Evolutionary conservation across 2,329 filamentous ascomycete genomes (phyloP), one percentile per base, ranked within the genome.

Genomic region (Atkinsonella hypoxylon): DNA sequence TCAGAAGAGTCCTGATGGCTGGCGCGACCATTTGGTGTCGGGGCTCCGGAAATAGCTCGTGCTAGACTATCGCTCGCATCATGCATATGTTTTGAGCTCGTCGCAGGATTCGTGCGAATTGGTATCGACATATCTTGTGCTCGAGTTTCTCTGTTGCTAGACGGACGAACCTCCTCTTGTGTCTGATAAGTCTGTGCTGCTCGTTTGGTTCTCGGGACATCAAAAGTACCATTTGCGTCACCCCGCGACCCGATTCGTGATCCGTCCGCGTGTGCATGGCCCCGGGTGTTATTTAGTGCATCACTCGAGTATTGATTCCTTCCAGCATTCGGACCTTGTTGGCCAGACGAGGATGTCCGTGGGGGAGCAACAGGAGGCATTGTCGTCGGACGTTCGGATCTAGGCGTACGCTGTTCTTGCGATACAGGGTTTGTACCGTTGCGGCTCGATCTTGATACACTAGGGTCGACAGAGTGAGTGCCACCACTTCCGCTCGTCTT

Each of bases 61-160:
- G 86, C 87, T 55, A 95, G 77, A 32, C 89, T 82, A 51, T 89
- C 82, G 66, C 85, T 90, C 51, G 86, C 82, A 64, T 95, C 87
- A 52, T 85, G 81, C 13, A 82, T 79, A 12, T 86, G 74, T 41
- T 75, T 77, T 17, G 76, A 74, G 45, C 75, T 67, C 38, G 68
- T 65, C 56, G 53, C 68, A 54, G 62, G 67, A 52, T 70, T 68
- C 45, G 66, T 65, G 50, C 75, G 72, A 48, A 75, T 67, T 12
- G 76, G 72, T 53, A 77, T 65, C 6, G 65, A 61, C 6, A 68
- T 66, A 1, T 67, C 58, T 13, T 62, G 55, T 53, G 64, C 49
- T 47, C 69, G 67, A 50, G 65, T 62, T 31, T 76, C 72, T 50
- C 69, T 67, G 50, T 66, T 65, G 51, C 63, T 67, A 43, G 61